phyloP scores from a whole-genome alignment of 345 rosid species.

The Dovyalis caffra region DNA sequence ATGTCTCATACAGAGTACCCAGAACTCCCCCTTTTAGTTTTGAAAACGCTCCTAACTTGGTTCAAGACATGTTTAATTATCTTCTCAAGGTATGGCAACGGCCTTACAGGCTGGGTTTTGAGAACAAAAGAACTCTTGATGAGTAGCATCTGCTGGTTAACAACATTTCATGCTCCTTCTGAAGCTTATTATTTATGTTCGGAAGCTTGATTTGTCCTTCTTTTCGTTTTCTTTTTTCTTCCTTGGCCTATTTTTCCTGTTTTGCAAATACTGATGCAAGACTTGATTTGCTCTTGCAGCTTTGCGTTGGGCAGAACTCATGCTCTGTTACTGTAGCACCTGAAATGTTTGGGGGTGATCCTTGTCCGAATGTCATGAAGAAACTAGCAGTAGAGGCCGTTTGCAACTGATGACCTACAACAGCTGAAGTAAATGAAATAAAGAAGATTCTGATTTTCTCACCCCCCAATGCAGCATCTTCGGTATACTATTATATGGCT shows the following conservation, averaged over 20 bases:
- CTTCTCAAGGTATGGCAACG: background rate
- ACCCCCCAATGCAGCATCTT: constrained; percentile 25
- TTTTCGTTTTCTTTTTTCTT: background rate
- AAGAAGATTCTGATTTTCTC: constrained; percentile 18
- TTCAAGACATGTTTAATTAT: background rate
- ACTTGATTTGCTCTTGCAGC: constrained; percentile 52
- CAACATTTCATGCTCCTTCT: background rate
- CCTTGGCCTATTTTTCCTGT: background rate
- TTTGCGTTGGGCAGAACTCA: constrained; percentile 82
- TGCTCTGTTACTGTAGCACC: constrained; percentile 96
- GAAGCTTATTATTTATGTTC: background rate
- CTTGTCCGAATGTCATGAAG: constrained; percentile 87
- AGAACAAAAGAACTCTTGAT: background rate
- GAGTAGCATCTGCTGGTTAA: background rate
- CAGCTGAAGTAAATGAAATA: constrained; percentile 4
- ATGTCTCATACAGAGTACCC: background rate
- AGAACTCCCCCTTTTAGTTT: background rate
- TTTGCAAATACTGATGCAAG: background rate
- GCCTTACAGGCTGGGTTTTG: background rate
- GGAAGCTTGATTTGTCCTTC: background rate
- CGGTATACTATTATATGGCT: constrained; percentile 15
- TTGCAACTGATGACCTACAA: constrained; percentile 52
- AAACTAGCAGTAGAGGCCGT: constrained; percentile 87
- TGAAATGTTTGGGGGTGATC: constrained; percentile 94
- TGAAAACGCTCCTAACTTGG: background rate